Base-by-base conservation (phyloP, 1,284 basidiomycete genomes). In the Vanrija pseudolonga region DNA sequence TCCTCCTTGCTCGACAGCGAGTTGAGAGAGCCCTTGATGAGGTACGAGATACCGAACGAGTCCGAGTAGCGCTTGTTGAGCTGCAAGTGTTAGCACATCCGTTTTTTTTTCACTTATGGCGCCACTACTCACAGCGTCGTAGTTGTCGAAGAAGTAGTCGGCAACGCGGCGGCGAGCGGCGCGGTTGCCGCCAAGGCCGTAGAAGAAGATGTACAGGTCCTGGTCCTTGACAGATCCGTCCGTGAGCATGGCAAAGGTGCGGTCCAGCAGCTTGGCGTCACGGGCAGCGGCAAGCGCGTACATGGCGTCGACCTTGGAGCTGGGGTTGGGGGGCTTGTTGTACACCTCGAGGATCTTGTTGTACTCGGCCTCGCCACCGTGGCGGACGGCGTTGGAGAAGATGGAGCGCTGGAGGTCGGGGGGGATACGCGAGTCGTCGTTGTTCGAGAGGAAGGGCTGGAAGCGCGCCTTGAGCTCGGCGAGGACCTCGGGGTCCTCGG, bases 391-490 rank as follows among this genome's bases (percentile, higher is more conserved):
- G 38, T 64, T 61, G 39, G 51, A 43, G 50, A 66, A 69, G 55
- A 73, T 70, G 17, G 63, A 50, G 19, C 78, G 69, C 64, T 86
- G 82, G 47, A 93, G 74, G 74, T 93, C 89, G 20, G 84, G 80
- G 7, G 91, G 89, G 61, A 98, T 91, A 51, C 77, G 80, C 5
- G 85, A 86, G 62, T 89, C 85, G 66, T 96, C 89, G 15, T 83
- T 83, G 22, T 84, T 87, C 61, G 84, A 80, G 60, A 88, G 74
- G 72, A 86, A 89, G 37, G 83, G 78, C 45, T 80, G 78, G 78
- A 97, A 98, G 55, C 90, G 85, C 45, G 78, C 77, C 68, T 82
- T 81, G 54, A 95, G 80, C 72, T 91, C 89, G 50, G 81, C 79
- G 53, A 92, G 74, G 22, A 90, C 88, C 83, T 75, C 77, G 54